phyloP scores from a whole-genome alignment of 176 grass and related monocot species.

The Panicum miliaceum region DNA sequence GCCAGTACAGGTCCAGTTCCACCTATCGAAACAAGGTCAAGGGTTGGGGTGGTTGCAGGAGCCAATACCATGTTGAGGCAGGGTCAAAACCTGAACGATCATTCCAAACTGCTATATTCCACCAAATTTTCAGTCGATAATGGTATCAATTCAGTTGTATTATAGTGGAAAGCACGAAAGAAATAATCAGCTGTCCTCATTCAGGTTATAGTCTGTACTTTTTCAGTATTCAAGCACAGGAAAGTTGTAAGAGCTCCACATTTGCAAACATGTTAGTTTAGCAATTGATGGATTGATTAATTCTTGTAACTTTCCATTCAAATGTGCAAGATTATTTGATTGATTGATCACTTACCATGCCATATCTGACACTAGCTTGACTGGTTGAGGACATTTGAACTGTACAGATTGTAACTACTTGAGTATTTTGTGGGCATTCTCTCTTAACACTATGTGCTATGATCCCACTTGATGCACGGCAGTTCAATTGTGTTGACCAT shows the following conservation, averaged over 20 bases:
- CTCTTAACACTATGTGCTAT: not conserved
- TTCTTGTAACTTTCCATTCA: conserved; percentile 38
- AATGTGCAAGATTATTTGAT: conserved; percentile 33
- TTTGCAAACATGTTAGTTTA: conserved; percentile 41
- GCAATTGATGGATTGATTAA: conserved; percentile 21
- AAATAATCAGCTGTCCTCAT: conserved; percentile 38
- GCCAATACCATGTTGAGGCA: conserved; percentile 58
- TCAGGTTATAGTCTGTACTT: conserved; percentile 31
- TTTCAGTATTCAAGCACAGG: not conserved
- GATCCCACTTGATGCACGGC: not conserved
- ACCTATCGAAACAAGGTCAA: conserved; percentile 36
- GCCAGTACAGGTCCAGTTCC: conserved; percentile 17
- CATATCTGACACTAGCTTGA: conserved; percentile 19
- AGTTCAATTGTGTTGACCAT: not conserved
- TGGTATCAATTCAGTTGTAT: conserved; percentile 41
- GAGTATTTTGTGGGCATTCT: conserved; percentile 13
- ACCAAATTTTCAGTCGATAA: conserved; percentile 45
- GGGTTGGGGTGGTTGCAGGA: conserved; percentile 50
- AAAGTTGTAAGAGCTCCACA: conserved; percentile 16
- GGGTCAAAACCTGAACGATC: conserved; percentile 50
- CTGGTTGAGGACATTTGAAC: conserved; percentile 6
- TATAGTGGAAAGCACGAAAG: conserved; percentile 59
- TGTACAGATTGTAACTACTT: conserved; percentile 11
- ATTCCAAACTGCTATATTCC: conserved; percentile 49
- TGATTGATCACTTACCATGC: conserved; percentile 25